Evolutionary conservation across 192 early-diverging fungal species (phyloP), one percentile per base, ranked within the genome.

Genomic region (Chytriomyces sp.): DNA sequence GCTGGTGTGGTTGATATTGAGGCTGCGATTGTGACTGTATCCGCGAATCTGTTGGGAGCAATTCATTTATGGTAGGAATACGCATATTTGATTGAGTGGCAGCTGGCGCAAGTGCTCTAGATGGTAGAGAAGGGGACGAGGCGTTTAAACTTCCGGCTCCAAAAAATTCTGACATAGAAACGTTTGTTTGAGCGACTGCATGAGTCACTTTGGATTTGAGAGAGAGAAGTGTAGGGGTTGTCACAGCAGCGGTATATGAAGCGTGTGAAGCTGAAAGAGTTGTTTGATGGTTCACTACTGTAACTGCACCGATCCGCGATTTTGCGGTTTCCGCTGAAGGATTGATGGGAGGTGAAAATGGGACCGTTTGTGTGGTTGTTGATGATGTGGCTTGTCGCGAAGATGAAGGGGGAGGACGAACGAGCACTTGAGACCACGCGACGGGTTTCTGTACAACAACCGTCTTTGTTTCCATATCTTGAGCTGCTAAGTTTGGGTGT

Each of bases 101-200:
- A n/a, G 10, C n/a, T 10, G 10, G 10, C 12, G 41, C 10, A 49
- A 17, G n/a, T 49, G 41, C 41, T 49, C n/a, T 49, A n/a, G 41
- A 17, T 49, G 41, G 10, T 17, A 10, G 41, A 10, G 41, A 17
- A 49, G n/a, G 56, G 28, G 28, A 28, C 1, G 28, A 19, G 28
- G 56, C 12, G 56, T 68, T 68, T 36, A 55, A 22, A 22, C 52
- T 68, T 53, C 66, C 66, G 26, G 22, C 17, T 19, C 66, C 66
- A 56, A 68, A 68, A 34, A 55, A 68, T 34, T 68, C 66, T 14
- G 52, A 49, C 52, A 68, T 54, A 5, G 66, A 68, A 5, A 68
- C 66, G 33, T 55, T 68, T 7, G 66, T 68, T 53, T 56, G 53
- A 56, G 66, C 56, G 6, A 49, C 66, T 5, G 56, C 66, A 37